phyloP scores from a whole-genome alignment of 768 basidiomycete genomes.

The Stropharia rugosoannulata region DNA sequence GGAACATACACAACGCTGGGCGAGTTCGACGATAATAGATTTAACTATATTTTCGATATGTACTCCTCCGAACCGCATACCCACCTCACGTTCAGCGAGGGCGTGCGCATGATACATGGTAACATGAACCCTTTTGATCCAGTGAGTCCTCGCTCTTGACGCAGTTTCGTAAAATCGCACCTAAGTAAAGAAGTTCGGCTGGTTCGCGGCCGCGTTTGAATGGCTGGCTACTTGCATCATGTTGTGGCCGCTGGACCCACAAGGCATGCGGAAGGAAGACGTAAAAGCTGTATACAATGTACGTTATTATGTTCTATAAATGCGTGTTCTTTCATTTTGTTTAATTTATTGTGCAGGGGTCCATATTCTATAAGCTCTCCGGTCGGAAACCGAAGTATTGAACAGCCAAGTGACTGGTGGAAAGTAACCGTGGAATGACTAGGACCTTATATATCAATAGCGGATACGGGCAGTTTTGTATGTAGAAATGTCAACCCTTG shows the following conservation, averaged over 20 bases:
- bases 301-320: slow-evolving; percentile 7
- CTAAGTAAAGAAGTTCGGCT: slow-evolving; percentile 36
- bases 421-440: background rate
- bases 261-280: slow-evolving; percentile 36
- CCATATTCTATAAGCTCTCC: slow-evolving; percentile 34
- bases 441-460: background rate
- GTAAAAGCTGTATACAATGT: slow-evolving; percentile 40
- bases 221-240: slow-evolving; percentile 40
- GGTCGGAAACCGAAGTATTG: slow-evolving; percentile 20
- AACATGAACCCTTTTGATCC: slow-evolving; percentile 38
- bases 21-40: slow-evolving; percentile 38
- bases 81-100: slow-evolving; percentile 36
- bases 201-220: slow-evolving; percentile 38
- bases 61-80: slow-evolving; percentile 40
- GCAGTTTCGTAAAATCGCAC: background rate
- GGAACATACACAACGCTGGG: slow-evolving; percentile 36
- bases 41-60: slow-evolving; percentile 38
- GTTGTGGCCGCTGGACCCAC: slow-evolving; percentile 34
- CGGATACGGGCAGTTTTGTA: background rate
- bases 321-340: background rate
- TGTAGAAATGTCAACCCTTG: background rate
- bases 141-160: slow-evolving; percentile 20
- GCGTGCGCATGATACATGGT: slow-evolving; percentile 38
- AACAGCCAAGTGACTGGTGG: background rate
- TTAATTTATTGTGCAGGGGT: slow-evolving; percentile 21